Evolutionary conservation across 2,329 filamentous ascomycete species (phyloP).

Genomic region (Nemania abortiva): DNA sequence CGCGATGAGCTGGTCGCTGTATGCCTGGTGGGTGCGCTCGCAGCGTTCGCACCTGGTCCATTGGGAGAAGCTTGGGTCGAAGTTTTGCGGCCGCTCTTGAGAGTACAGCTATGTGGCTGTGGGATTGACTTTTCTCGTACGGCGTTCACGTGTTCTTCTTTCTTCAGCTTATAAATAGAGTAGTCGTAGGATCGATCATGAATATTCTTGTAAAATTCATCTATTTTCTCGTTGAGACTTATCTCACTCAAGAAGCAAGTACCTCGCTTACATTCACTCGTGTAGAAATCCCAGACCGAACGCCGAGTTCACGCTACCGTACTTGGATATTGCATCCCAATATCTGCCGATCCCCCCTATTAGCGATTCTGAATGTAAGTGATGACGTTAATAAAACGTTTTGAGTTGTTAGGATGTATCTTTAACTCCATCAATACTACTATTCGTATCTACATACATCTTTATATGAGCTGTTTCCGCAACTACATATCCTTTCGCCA

Average conservation of each 20-base stretch:
- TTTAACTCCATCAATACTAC: too few relatives aligned
- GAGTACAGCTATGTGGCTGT: neutral
- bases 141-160: neutral
- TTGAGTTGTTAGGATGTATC: too few relatives aligned
- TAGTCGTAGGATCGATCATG: neutral
- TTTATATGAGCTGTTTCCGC: too few relatives aligned
- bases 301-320: too few relatives aligned
- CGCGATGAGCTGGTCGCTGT: conserved; percentile 49
- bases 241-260: neutral
- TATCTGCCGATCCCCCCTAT: too few relatives aligned
- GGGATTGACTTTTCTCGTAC: neutral
- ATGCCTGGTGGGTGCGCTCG: conserved; percentile 55
- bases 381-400: too few relatives aligned
- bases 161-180: neutral
- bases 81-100: neutral
- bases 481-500: too few relatives aligned
- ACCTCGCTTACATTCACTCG: neutral
- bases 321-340: too few relatives aligned
- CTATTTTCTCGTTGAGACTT: too few relatives aligned
- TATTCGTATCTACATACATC: too few relatives aligned
- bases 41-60: conserved; percentile 57
- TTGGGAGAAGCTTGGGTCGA: conserved; percentile 52
- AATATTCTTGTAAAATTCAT: neutral
- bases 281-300: too few relatives aligned
- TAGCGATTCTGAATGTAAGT: too few relatives aligned